These are phyloP conservation scores for Rhynchosporium secalis DNA, from an alignment of 2,329 filamentous ascomycete genomes.

Conservation along the genomic window DNA sequence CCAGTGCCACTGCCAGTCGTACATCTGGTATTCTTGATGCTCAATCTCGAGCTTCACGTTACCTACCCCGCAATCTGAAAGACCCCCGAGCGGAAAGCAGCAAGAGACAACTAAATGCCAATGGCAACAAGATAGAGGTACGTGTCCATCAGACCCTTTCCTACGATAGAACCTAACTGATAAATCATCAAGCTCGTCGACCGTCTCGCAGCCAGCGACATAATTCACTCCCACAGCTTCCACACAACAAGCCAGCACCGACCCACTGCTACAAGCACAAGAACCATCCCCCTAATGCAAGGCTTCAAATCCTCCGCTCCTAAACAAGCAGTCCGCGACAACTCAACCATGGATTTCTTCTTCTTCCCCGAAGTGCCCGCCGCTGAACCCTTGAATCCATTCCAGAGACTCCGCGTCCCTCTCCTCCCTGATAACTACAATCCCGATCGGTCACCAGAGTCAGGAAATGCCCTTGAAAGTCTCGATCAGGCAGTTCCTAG, in stretches of 20 bases:
- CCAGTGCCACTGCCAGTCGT: conserved; percentile 30
- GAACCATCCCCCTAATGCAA: conserved; percentile 61
- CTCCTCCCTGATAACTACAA: conserved; percentile 60
- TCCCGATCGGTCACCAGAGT: conserved; percentile 33
- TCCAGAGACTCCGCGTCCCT: conserved; percentile 53
- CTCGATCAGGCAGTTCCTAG: conserved; percentile 45
- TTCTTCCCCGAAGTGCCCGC: conserved; percentile 51
- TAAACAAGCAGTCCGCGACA: conserved; percentile 39
- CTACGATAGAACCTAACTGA: not conserved
- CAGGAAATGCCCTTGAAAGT: conserved; percentile 47
- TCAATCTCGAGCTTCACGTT: conserved; percentile 27
- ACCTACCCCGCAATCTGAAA: conserved; percentile 34
- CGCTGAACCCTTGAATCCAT: conserved; percentile 33
- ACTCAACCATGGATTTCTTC: conserved; percentile 47
- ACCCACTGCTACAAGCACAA: conserved; percentile 43
- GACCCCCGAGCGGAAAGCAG: conserved; percentile 35
- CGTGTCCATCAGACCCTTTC: not conserved
- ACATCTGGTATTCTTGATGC: conserved; percentile 32
- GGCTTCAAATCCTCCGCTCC: conserved; percentile 55
- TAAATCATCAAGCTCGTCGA: conserved; percentile 31
- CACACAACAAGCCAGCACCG: conserved; percentile 33
- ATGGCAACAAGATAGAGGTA: conserved; percentile 37
- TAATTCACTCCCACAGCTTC: conserved; percentile 29
- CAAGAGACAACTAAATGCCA: conserved; percentile 30
- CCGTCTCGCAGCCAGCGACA: conserved; percentile 33